These are phyloP conservation scores for Pulveroboletus ravenelii DNA, from an alignment of 768 basidiomycete species.

Conservation along the genomic window DNA sequence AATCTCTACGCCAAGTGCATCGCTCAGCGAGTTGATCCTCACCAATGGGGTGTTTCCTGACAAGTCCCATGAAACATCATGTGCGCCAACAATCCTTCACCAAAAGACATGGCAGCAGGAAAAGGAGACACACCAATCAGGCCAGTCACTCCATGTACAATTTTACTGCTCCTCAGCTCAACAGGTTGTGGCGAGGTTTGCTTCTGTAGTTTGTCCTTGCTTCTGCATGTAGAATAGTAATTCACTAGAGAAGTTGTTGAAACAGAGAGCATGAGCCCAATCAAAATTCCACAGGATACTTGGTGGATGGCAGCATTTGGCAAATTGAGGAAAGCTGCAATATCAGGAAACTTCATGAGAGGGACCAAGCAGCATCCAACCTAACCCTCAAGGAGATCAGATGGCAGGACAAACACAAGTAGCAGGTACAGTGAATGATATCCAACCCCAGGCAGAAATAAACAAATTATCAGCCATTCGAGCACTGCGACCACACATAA, in stretches of 20 bases:
- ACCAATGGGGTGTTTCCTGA: conserved; percentile 92
- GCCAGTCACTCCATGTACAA: conserved; percentile 76
- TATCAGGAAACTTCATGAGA: conserved; percentile 10
- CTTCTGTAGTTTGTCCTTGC: conserved; percentile 30
- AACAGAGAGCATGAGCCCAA: conserved; percentile 74
- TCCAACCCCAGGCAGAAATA: too few relatives aligned
- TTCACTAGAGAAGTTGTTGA: conserved; percentile 42
- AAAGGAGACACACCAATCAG: conserved; percentile 70
- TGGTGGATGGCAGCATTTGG: conserved; percentile 29
- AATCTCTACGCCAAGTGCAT: conserved; percentile 90
- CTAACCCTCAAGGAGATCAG: too few relatives aligned
- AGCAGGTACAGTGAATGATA: too few relatives aligned
- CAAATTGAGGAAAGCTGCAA: conserved; percentile 15
- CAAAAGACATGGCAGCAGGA: background rate
- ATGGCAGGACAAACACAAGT: too few relatives aligned
- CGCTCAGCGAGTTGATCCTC: conserved; percentile 85
- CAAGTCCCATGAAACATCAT: background rate
- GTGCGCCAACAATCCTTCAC: background rate
- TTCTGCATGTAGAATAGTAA: conserved; percentile 48
- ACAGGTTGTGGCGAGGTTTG: conserved; percentile 12
- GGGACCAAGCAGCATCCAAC: too few relatives aligned
- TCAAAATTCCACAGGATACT: conserved; percentile 49
- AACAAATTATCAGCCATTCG: too few relatives aligned
- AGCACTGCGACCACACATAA: too few relatives aligned
- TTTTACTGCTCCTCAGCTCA: conserved; percentile 66